Evolutionary conservation across 805 yeast species (phyloP).

Genomic region (Sugiyamaella floridensis): DNA sequence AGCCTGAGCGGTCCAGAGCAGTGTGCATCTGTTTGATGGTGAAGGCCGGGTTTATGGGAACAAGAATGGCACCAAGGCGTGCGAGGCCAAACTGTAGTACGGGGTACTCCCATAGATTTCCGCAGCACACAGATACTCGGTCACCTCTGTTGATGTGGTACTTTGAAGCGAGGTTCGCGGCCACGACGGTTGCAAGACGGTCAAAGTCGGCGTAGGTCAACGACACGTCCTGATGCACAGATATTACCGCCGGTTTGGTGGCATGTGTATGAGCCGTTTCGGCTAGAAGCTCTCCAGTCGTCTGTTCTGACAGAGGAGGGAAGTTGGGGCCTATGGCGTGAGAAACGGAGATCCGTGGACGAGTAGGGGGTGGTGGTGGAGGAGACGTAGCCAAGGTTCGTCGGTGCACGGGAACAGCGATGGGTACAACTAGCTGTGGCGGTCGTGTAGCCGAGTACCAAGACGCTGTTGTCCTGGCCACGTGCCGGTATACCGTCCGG

Average conservation of each 20-base stretch:
- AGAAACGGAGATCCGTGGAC: not conserved
- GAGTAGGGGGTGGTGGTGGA: not conserved
- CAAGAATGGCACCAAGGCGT: constrained; percentile 25
- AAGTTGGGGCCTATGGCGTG: constrained; percentile 15
- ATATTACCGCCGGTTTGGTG: constrained; percentile 18
- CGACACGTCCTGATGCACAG: constrained; percentile 18
- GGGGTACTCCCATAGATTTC: constrained; percentile 27
- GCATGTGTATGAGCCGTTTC: constrained; percentile 13
- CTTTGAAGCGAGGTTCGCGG: constrained; percentile 16
- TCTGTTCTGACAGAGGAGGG: constrained; percentile 11
- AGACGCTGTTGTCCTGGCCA: not conserved
- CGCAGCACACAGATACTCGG: constrained; percentile 25
- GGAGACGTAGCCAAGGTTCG: not conserved
- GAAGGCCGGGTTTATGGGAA: constrained; percentile 28
- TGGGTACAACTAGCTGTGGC: not conserved
- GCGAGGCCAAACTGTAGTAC: constrained; percentile 26
- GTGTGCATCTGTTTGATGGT: constrained; percentile 22
- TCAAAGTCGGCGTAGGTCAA: constrained; percentile 20
- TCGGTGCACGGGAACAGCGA: not conserved
- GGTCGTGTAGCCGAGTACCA: not conserved
- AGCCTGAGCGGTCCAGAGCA: constrained; percentile 21
- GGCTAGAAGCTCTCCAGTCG: constrained; percentile 14
- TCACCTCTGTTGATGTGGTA: constrained; percentile 20
- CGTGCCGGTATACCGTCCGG: too few species aligned
- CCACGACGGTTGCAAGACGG: constrained; percentile 13